A percentile compares a stretch with the other conserved stretches of the same genome.
Conservation (phyloP, 1,284 basidiomycete species). For the Melampsora americana region DNA sequence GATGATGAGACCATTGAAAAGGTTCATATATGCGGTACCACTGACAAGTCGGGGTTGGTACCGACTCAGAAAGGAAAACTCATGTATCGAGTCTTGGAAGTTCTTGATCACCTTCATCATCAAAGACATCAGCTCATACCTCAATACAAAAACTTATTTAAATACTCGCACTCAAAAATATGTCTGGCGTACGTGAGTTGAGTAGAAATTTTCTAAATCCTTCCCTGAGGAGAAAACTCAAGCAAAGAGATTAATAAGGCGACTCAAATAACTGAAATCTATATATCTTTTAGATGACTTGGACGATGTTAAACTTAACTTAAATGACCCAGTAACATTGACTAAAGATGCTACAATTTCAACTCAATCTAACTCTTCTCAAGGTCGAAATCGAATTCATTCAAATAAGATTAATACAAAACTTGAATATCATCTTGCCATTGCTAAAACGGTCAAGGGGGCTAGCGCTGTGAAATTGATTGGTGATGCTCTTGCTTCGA, state of each 20-base stretch:
- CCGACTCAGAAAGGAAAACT: no score
- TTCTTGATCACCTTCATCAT: no score
- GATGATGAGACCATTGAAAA: no score
- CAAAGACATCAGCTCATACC: background rate
- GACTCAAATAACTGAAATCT: background rate
- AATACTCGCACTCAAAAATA: background rate
- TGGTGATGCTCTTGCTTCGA: slow-evolving; percentile 6
- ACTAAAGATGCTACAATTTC: background rate
- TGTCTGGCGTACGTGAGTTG: slow-evolving; percentile 4
- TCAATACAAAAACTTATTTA: background rate
- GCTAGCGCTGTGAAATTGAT: slow-evolving; percentile 16
- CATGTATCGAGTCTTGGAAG: no score
- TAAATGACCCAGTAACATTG: background rate
- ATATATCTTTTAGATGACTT: slow-evolving; percentile 20
- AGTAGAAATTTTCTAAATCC: background rate
- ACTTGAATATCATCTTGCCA: slow-evolving; percentile 22
- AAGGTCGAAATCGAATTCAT: background rate
- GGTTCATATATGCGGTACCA: no score
- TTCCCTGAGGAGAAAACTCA: background rate
- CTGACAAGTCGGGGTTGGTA: no score
- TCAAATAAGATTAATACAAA: slow-evolving; percentile 27
- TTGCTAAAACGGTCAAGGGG: slow-evolving; percentile 18
- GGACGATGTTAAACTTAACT: slow-evolving; percentile 28
- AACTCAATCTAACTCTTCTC: background rate
- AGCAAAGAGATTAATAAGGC: background rate